A percentile compares a stretch with the other conserved stretches of the same genome.
phyloP scores from a whole-genome alignment of 2,329 filamentous ascomycete species.

The Dactylellina sp. region DNA sequence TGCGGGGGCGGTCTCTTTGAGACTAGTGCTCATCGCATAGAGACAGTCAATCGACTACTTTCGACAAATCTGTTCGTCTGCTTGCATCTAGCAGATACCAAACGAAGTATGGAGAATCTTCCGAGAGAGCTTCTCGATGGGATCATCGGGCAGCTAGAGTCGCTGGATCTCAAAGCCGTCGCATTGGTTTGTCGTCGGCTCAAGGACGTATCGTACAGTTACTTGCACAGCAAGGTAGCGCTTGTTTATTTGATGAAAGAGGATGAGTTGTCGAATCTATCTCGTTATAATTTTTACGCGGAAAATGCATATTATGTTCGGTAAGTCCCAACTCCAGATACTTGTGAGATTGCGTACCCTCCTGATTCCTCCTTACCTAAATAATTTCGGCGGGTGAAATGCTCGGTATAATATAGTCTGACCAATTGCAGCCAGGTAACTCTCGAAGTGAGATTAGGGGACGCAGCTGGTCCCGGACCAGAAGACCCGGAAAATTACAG shows the following conservation, averaged over 20 bases:
- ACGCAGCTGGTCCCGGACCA: too few relatives aligned
- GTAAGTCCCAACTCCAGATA: slow-evolving; percentile 13
- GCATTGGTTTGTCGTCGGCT: slow-evolving; percentile 8
- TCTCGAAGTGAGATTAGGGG: too few relatives aligned
- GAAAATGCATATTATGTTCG: not conserved
- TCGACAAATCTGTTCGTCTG: too few relatives aligned
- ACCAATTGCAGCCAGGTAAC: too few relatives aligned
- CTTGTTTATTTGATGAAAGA: slow-evolving; percentile 11
- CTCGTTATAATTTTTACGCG: not conserved
- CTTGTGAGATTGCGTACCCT: too few relatives aligned
- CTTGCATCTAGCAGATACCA: too few relatives aligned
- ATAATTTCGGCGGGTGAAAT: too few relatives aligned
- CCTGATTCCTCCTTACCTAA: too few relatives aligned
- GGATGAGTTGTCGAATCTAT: not conserved
- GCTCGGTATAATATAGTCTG: too few relatives aligned
- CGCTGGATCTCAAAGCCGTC: not conserved
- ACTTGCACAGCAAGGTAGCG: slow-evolving; percentile 9
- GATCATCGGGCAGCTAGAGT: not conserved
- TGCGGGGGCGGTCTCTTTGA: too few relatives aligned
- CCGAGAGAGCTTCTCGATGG: slow-evolving; percentile 32
- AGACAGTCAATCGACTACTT: too few relatives aligned
- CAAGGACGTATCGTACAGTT: slow-evolving; percentile 9
- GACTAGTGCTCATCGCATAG: too few relatives aligned
- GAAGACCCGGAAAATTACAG: not conserved
- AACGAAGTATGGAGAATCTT: slow-evolving; percentile 17